These are phyloP conservation scores for Medicago ruthenica DNA, from an alignment of 306 rosid genomes.

Conservation along the genomic window DNA sequence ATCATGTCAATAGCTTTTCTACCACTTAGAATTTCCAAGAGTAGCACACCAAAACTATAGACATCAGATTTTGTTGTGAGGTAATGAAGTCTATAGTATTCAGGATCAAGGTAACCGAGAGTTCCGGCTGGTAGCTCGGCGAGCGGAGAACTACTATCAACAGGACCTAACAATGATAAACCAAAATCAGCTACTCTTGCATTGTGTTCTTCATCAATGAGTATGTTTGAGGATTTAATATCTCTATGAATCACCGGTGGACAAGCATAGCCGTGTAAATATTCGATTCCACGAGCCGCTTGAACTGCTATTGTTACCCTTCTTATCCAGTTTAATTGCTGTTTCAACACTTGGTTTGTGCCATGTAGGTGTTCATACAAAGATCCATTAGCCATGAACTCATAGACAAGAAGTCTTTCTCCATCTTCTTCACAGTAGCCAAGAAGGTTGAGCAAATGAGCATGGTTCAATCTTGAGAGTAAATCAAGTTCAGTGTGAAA, in stretches of 20 bases:
- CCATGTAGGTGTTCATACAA: slow-evolving; percentile 87
- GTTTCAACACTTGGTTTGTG: slow-evolving; percentile 57
- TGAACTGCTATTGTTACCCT: slow-evolving; percentile 93
- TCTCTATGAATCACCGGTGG: slow-evolving; percentile 96
- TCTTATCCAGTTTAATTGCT: slow-evolving; percentile 84
- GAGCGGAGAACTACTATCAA: slow-evolving; percentile 83
- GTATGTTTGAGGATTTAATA: slow-evolving; percentile 92
- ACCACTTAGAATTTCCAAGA: slow-evolving; percentile 88
- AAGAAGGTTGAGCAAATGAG: slow-evolving; percentile 84
- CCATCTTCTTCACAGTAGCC: slow-evolving; percentile 90
- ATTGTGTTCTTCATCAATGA: slow-evolving; percentile 94
- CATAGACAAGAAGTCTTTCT: slow-evolving; percentile 88
- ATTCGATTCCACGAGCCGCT: slow-evolving; percentile 90
- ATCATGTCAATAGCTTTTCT: slow-evolving; percentile 95
- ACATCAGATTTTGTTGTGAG: slow-evolving; percentile 97
- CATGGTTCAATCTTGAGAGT: slow-evolving; percentile 84
- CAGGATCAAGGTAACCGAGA: slow-evolving; percentile 96
- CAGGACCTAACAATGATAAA: slow-evolving; percentile 79
- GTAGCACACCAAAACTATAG: slow-evolving; percentile 88
- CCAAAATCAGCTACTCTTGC: slow-evolving; percentile 97
- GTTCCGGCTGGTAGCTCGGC: slow-evolving; percentile 96
- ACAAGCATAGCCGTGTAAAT: slow-evolving; percentile 88
- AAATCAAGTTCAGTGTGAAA: slow-evolving; percentile 89
- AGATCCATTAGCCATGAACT: slow-evolving; percentile 96
- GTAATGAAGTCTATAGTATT: slow-evolving; percentile 94